Conservation (phyloP, 345 rosid genomes). For the Laguncularia racemosa region DNA sequence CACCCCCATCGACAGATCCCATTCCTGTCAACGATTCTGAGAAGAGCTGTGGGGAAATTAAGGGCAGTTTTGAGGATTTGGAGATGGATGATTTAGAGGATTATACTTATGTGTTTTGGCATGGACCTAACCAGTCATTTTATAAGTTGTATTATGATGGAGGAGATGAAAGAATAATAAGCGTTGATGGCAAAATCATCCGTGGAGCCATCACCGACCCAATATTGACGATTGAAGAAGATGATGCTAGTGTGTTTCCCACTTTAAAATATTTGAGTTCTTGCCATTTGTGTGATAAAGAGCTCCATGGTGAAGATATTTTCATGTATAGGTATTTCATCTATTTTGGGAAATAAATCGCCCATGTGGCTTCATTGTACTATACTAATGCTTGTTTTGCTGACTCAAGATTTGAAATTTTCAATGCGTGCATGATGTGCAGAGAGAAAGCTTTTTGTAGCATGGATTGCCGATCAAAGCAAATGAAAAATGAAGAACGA, state of each 20-base stretch:
- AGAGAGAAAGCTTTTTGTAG: slow-evolving; percentile 90
- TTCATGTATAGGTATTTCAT: slow-evolving; percentile 74
- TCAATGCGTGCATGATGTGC: background rate
- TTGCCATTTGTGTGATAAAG: slow-evolving; percentile 60
- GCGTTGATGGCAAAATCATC: too few relatives aligned
- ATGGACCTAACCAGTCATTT: slow-evolving; percentile 34
- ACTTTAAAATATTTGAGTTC: slow-evolving; percentile 51
- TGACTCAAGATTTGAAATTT: too few relatives aligned
- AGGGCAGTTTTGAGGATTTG: slow-evolving; percentile 28
- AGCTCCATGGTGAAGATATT: slow-evolving; percentile 63
- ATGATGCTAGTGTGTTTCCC: slow-evolving; percentile 16
- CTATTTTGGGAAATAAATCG: too few relatives aligned
- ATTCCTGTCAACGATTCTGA: too few relatives aligned
- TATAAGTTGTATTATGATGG: slow-evolving; percentile 55
- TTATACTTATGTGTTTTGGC: slow-evolving; percentile 55
- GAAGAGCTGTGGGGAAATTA: slow-evolving; percentile 14
- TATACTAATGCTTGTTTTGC: too few relatives aligned
- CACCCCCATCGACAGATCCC: background rate
- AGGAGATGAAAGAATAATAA: slow-evolving; percentile 2
- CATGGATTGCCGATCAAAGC: slow-evolving; percentile 64
- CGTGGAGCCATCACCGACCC: background rate
- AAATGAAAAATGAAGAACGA: slow-evolving; percentile 53
- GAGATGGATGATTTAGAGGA: slow-evolving; percentile 50
- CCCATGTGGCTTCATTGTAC: too few relatives aligned
- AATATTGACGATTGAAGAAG: slow-evolving; percentile 17